Evolutionary conservation across 2,329 filamentous ascomycete genomes (phyloP).

Genomic region (Grosmannia serpens): DNA sequence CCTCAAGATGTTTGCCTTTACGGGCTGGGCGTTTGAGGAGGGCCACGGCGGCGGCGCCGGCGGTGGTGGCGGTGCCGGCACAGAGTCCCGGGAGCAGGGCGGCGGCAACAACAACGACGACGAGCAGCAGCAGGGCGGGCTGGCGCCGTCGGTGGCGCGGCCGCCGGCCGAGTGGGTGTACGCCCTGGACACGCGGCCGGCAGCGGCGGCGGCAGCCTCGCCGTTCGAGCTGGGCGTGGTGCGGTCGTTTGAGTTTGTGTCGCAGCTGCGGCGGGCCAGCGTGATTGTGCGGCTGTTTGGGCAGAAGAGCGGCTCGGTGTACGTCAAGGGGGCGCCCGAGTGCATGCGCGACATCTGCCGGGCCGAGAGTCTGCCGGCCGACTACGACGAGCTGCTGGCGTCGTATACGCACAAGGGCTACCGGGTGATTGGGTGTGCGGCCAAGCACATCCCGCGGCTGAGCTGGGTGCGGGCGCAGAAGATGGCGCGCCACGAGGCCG

Average conservation of each 20-base stretch:
- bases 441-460: conserved; percentile 74
- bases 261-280: conserved; percentile 81
- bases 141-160: conserved; percentile 80
- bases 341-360: conserved; percentile 91
- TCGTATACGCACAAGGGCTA: conserved; percentile 94
- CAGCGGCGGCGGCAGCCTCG: neutral
- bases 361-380: conserved; percentile 68
- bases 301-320: conserved; percentile 72
- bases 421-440: conserved; percentile 90
- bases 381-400: conserved; percentile 81
- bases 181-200: conserved; percentile 10
- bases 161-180: conserved; percentile 45
- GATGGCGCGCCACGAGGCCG: conserved; percentile 77
- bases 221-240: conserved; percentile 80
- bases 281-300: conserved; percentile 86
- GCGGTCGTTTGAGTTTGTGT: conserved; percentile 89
- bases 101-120: conserved; percentile 65
- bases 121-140: conserved; percentile 32
- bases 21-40: conserved; percentile 84
- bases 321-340: conserved; percentile 93
- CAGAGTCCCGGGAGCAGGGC: conserved; percentile 13
- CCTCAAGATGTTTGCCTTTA: conserved; percentile 98
- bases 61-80: neutral
- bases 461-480: conserved; percentile 94
- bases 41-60: conserved; percentile 53